Conservation (phyloP, 2,329 filamentous ascomycete genomes). For the Claviceps quebecensis region DNA sequence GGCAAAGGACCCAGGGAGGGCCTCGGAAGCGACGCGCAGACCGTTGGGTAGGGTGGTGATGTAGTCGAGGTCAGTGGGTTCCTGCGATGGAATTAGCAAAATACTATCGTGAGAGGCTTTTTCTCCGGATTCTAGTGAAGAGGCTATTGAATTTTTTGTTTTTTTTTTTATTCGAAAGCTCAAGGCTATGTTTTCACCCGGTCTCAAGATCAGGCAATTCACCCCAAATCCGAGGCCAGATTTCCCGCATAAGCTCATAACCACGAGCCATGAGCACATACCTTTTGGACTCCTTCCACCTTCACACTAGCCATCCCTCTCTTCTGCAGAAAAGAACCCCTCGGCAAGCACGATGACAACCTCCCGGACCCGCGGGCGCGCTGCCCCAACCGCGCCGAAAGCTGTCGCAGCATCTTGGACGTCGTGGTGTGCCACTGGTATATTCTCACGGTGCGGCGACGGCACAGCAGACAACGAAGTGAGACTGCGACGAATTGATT, state of each 20-base stretch:
- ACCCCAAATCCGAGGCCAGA: no score
- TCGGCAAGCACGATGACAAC: constrained; percentile 11
- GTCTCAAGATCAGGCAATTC: no score
- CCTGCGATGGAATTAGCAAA: constrained; percentile 21
- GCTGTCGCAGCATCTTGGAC: constrained; percentile 21
- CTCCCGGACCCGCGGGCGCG: constrained; percentile 13
- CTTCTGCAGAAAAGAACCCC: constrained; percentile 8
- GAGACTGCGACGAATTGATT: neutral
- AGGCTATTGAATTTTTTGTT: neutral
- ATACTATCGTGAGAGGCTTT: no score
- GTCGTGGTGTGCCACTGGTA: neutral
- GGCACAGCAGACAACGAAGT: neutral
- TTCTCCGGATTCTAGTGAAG: neutral
- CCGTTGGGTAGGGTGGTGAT: constrained; percentile 87
- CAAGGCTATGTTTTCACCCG: no score
- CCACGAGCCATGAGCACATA: neutral
- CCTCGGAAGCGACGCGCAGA: constrained; percentile 85
- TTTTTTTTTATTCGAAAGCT: neutral
- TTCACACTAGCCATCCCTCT: constrained; percentile 17
- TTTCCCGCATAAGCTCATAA: no score
- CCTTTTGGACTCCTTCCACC: constrained; percentile 23
- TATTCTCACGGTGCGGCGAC: neutral
- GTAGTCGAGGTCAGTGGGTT: constrained; percentile 74
- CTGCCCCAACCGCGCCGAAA: constrained; percentile 18
- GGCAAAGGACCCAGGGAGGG: constrained; percentile 84